Percentiles rank a stretch among this genome's conserved stretches.
Conservation (phyloP, 169 alveolate genomes). For the Eimeria brunetti region DNA sequence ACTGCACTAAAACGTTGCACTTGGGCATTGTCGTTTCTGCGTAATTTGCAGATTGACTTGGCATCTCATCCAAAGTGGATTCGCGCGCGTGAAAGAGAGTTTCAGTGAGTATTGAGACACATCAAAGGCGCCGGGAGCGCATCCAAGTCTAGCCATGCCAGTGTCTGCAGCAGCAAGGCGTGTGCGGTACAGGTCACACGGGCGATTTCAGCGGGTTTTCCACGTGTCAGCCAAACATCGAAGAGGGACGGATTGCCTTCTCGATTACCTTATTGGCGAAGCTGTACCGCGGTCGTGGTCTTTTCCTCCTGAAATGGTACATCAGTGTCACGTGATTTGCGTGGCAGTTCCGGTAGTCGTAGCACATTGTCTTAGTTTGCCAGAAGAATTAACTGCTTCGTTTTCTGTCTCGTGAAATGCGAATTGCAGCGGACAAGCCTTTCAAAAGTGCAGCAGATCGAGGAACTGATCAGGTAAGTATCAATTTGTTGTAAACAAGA, state of each 20-base stretch:
- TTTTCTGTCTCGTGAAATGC: neutral
- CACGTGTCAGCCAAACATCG: slow-evolving; percentile 89
- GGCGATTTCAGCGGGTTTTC: slow-evolving; percentile 88
- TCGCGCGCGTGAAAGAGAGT: slow-evolving; percentile 77
- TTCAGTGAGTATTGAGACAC: slow-evolving; percentile 36
- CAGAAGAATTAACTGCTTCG: neutral
- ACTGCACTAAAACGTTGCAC: neutral
- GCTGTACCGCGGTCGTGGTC: slow-evolving; percentile 89
- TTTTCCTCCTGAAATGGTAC: slow-evolving; percentile 88
- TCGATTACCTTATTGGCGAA: slow-evolving; percentile 83
- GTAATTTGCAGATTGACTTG: slow-evolving; percentile 69
- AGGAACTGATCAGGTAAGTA: slow-evolving; percentile 77
- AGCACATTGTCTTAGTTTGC: neutral
- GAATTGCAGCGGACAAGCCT: slow-evolving; percentile 79
- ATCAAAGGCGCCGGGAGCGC: neutral
- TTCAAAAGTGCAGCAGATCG: slow-evolving; percentile 79
- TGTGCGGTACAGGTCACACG: slow-evolving; percentile 86
- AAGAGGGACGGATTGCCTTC: slow-evolving; percentile 86
- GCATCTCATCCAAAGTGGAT: slow-evolving; percentile 83
- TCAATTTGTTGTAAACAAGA: neutral
- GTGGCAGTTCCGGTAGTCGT: neutral
- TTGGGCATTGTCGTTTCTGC: neutral
- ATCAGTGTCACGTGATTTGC: neutral
- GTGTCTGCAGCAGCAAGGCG: neutral
- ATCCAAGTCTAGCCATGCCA: neutral